These are phyloP conservation scores for Anthracocystis walkeri DNA, from an alignment of 1,284 basidiomycete genomes.

Conservation along the genomic window DNA sequence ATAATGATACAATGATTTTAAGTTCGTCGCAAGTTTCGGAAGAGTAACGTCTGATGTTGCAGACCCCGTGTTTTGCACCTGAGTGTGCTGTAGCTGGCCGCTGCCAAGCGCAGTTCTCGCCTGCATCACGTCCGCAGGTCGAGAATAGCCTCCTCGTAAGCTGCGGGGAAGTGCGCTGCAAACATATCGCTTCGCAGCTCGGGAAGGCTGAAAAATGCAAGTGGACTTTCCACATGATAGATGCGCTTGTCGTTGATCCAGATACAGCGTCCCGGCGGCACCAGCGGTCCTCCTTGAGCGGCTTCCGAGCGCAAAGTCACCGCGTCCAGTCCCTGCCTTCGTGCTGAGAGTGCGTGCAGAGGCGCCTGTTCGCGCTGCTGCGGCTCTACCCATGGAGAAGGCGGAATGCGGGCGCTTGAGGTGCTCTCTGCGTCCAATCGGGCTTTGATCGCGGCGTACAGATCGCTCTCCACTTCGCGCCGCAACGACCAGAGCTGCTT, in stretches of 20 bases:
- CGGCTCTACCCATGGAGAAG: conserved; percentile 64
- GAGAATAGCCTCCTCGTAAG: conserved; percentile 65
- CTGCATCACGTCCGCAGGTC: conserved; percentile 28
- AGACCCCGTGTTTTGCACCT: not conserved
- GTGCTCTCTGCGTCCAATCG: conserved; percentile 43
- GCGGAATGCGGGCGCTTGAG: conserved; percentile 32
- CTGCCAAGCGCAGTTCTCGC: not conserved
- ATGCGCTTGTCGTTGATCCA: conserved; percentile 59
- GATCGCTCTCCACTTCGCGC: conserved; percentile 65
- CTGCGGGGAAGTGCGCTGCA: conserved; percentile 64
- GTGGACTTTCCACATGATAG: conserved; percentile 58
- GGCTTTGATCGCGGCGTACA: conserved; percentile 62
- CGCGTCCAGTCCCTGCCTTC: conserved; percentile 60
- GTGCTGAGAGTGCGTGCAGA: conserved; percentile 59
- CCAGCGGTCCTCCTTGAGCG: conserved; percentile 57
- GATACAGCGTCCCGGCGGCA: conserved; percentile 62
- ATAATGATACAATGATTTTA: no score
- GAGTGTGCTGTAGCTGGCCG: not conserved
- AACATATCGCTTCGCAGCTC: conserved; percentile 62
- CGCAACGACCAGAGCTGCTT: conserved; percentile 64
- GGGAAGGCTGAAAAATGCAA: conserved; percentile 66
- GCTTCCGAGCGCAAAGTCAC: conserved; percentile 62
- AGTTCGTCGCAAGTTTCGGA: no score
- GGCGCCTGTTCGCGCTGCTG: conserved; percentile 45
- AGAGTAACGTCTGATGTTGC: no score